phyloP scores from a whole-genome alignment of 805 yeast species.

The Wickerhamiella allomyrinae region DNA sequence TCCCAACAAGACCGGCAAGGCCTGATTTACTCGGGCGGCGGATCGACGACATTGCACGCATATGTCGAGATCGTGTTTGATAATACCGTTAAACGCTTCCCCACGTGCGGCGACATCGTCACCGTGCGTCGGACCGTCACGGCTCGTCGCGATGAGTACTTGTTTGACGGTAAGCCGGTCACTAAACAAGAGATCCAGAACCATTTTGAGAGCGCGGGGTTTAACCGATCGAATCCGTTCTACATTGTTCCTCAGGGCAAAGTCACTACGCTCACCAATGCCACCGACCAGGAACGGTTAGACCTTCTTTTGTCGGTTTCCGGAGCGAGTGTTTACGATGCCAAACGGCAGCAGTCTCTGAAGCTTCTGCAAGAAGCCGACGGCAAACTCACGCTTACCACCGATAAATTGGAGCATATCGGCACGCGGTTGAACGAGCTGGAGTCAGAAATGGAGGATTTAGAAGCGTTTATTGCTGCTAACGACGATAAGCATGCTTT shows the following conservation, averaged over 20 bases:
- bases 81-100: conserved; percentile 62
- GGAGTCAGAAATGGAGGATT: conserved; percentile 64
- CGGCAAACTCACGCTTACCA: conserved; percentile 52
- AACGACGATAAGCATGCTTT: conserved; percentile 55
- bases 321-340: conserved; percentile 85
- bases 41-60: conserved; percentile 70
- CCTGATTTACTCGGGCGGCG: conserved; percentile 75
- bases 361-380: conserved; percentile 67
- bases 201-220: conserved; percentile 75
- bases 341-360: conserved; percentile 59
- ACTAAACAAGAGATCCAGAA: conserved; percentile 71
- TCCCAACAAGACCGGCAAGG: conserved; percentile 73
- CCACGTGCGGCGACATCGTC: conserved; percentile 47
- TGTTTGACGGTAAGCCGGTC: conserved; percentile 65
- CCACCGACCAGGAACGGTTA: conserved; percentile 72
- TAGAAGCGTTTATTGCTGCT: conserved; percentile 50
- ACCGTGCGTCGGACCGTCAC: conserved; percentile 80
- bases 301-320: conserved; percentile 78
- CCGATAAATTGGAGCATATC: conserved; percentile 55
- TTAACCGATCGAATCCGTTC: conserved; percentile 79
- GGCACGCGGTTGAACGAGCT: conserved; percentile 63
- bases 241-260: conserved; percentile 96
- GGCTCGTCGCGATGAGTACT: conserved; percentile 67
- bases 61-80: conserved; percentile 83
- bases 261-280: conserved; percentile 75